Evolutionary conservation across 1,284 basidiomycete species (phyloP), one percentile per base, ranked within the genome.

Genomic region (Moesziomyces parantarcticus): DNA sequence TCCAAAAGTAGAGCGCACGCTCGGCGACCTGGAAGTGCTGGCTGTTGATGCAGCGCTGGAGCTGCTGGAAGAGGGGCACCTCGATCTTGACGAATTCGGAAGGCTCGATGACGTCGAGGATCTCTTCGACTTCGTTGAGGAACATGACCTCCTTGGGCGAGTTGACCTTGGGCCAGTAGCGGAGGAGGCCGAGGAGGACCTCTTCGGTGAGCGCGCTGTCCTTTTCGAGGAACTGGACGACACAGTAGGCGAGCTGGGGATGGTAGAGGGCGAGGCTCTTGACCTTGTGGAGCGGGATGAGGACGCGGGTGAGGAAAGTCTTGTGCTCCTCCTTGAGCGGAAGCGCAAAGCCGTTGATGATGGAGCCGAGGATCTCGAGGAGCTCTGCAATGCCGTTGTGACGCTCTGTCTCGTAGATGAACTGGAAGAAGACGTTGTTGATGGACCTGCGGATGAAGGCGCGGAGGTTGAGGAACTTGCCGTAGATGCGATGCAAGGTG

Each of bases 111-210:
- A 99, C 97, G 84, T 99, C 97, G 66, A 99, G 86, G 20, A 99
- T 93, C 86, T 99, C 97, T 85, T 99, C 97, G 61, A 99, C 94
- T 87, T 99, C 97, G 86, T 98, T 99, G 73, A 99, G 88, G 87
- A 94, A 99, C 97, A 99, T 99, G 85, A 99, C 97, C 85, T 99
- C 97, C 86, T 99, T 99, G n/a, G 94, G 95, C 48, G 93, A 96
- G 85, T 99, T 99, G 79, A 99, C 96, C 86, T 99, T 99, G 45
- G 97, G 97, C 97, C 97, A 99, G 86, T 90, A 99, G 82, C 92
- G 92, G 83, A 99, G 88, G 21, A 99, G 87, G 20, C 97, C 97
- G 57, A 96, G 87, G 84, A 99, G 91, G 39, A 99, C 97, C 59
- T 98, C 95, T 85, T 98, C 93, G 21, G 95, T 97, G 55, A 99